Percentiles rank a stretch among this genome's conserved stretches.
Conservation (phyloP, 2,329 filamentous ascomycete genomes). For the Calycina marina region DNA sequence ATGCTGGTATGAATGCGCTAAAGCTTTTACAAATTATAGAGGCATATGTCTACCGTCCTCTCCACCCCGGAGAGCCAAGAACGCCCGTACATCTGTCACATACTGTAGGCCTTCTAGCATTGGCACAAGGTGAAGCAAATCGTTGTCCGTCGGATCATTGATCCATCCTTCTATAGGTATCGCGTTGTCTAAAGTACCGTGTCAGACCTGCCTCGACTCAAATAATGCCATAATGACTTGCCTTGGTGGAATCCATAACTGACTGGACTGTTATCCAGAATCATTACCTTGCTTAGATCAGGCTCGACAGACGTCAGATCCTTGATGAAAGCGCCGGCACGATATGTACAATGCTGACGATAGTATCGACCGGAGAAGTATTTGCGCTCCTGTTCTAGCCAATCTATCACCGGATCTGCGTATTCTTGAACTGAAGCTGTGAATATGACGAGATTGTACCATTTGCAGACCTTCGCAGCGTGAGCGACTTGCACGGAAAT, state of each 20-base stretch:
- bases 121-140: slow-evolving; percentile 82
- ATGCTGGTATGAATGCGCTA: neutral
- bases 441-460: slow-evolving; percentile 95
- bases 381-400: slow-evolving; percentile 91
- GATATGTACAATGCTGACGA: slow-evolving; percentile 89
- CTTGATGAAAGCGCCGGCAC: slow-evolving; percentile 96
- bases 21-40: slow-evolving; percentile 2
- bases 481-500: slow-evolving; percentile 14
- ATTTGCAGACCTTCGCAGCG: slow-evolving; percentile 64
- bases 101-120: slow-evolving; percentile 91
- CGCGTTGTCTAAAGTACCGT: slow-evolving; percentile 63
- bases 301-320: slow-evolving; percentile 92
- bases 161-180: slow-evolving; percentile 99
- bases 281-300: slow-evolving; percentile 96
- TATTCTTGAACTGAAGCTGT: slow-evolving; percentile 98
- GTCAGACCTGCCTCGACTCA: too few relatives aligned
- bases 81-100: slow-evolving; percentile 83
- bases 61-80: slow-evolving; percentile 77
- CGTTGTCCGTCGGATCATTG: slow-evolving; percentile 92
- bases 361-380: slow-evolving; percentile 93
- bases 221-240: too few relatives aligned
- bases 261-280: slow-evolving; percentile 93
- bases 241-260: slow-evolving; percentile 99
- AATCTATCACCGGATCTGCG: slow-evolving; percentile 96
- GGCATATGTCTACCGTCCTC: slow-evolving; percentile 48